Conservation (phyloP, 306 rosid species). For the Prunus dulcis region DNA sequence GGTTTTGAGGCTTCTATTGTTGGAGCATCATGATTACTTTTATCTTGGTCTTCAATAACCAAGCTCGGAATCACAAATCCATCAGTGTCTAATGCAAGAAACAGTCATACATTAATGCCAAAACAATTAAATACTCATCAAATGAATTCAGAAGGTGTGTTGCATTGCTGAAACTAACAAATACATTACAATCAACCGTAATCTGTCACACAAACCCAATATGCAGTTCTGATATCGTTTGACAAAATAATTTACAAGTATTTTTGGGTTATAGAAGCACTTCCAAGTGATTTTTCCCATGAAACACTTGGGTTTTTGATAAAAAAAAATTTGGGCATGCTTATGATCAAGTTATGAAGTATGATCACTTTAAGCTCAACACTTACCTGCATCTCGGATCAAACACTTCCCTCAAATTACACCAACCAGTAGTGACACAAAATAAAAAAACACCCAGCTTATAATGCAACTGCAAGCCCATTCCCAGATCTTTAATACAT, state of each 20-base stretch:
- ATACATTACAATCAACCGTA: neutral
- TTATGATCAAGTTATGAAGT: too few species aligned
- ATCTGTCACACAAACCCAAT: neutral
- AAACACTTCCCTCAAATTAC: neutral
- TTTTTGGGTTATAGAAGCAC: too few species aligned
- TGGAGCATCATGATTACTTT: slow-evolving; percentile 35
- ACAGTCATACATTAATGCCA: neutral
- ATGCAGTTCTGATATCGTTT: neutral
- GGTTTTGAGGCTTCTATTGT: slow-evolving; percentile 57
- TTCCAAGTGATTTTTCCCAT: too few species aligned
- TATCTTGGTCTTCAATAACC: slow-evolving; percentile 61
- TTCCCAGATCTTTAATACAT: neutral
- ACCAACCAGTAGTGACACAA: neutral
- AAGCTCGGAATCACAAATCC: slow-evolving; percentile 96
- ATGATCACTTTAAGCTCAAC: neutral
- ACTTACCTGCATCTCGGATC: neutral
- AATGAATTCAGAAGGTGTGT: neutral
- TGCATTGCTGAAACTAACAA: neutral
- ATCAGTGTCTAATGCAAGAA: slow-evolving; percentile 65
- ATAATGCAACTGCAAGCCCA: neutral
- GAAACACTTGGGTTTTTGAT: too few species aligned
- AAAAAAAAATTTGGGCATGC: too few species aligned
- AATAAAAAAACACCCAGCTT: neutral
- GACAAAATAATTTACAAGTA: too few species aligned
- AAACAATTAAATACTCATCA: neutral